Conservation (phyloP, 2,329 filamentous ascomycete genomes). For the Clonostachys chloroleuca region DNA sequence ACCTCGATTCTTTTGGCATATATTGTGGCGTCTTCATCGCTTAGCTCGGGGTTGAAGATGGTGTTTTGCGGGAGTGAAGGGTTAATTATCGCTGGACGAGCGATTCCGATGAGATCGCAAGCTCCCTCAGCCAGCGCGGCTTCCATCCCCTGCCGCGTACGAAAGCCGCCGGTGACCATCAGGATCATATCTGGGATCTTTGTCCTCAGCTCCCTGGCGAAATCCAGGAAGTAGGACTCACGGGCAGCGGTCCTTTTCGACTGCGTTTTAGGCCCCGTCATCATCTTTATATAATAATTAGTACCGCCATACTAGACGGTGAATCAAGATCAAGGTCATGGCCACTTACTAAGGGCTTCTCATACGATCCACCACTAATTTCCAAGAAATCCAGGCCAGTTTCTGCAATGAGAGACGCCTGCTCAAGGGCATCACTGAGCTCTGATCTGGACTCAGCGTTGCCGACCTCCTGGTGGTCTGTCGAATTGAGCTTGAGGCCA, state of each 20-base stretch:
- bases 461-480: conserved; percentile 45
- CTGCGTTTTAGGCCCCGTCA: conserved; percentile 18
- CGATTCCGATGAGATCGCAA: conserved; percentile 36
- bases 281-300: conserved; percentile 12
- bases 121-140: conserved; percentile 25
- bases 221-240: conserved; percentile 67
- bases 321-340: background rate
- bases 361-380: conserved; percentile 59
- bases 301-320: conserved; percentile 1
- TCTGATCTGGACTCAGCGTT: conserved; percentile 6
- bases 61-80: conserved; percentile 25
- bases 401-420: conserved; percentile 43
- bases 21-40: conserved; percentile 10
- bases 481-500: conserved; percentile 52
- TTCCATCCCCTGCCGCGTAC: conserved; percentile 38
- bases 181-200: conserved; percentile 37
- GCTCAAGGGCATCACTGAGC: conserved; percentile 50
- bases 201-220: conserved; percentile 46
- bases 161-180: conserved; percentile 62
- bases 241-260: conserved; percentile 38
- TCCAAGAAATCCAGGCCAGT: conserved; percentile 63
- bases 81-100: conserved; percentile 28
- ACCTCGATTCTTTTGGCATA: background rate
- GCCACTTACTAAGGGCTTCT: conserved; percentile 38
- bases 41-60: conserved; percentile 25